Evolutionary conservation across 179 eudicot genomes (phyloP).

Genomic region (Amaranthus tricolor): DNA sequence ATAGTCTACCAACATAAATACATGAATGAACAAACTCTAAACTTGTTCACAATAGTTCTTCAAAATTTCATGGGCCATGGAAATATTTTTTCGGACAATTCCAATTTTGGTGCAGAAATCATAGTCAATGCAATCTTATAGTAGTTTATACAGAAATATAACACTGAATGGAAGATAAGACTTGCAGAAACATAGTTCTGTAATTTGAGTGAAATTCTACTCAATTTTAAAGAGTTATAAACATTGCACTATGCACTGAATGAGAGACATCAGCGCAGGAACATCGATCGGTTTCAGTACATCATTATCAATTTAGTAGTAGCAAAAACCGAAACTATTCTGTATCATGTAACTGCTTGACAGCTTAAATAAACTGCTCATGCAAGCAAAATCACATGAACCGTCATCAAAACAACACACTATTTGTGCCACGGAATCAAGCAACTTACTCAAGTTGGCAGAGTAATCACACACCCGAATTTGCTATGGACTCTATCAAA

Average conservation of each 20-base stretch:
- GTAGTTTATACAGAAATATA: not conserved
- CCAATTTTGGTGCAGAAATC: not conserved
- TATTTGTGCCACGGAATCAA: not conserved
- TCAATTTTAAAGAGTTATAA: not conserved
- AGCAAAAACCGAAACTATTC: not conserved
- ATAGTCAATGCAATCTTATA: not conserved
- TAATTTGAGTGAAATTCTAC: not conserved
- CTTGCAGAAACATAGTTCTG: not conserved
- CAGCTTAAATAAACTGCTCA: not conserved
- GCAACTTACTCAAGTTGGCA: not conserved
- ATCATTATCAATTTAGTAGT: not conserved
- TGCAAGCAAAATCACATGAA: not conserved
- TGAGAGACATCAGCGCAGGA: slow-evolving; percentile 1
- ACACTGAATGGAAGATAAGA: not conserved
- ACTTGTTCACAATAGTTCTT: too few species aligned
- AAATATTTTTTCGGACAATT: too few species aligned
- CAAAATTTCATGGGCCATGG: too few species aligned
- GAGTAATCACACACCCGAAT: slow-evolving; percentile 41
- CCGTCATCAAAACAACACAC: not conserved
- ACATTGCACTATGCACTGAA: not conserved
- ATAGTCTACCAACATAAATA: too few species aligned
- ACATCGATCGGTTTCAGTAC: not conserved
- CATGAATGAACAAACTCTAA: too few species aligned
- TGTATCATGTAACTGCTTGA: not conserved
- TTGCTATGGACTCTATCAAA: slow-evolving; percentile 83